Evolutionary conservation across 2,329 filamentous ascomycete species (phyloP), one percentile per base, ranked within the genome.

Genomic region (Colletotrichum destructivum): DNA sequence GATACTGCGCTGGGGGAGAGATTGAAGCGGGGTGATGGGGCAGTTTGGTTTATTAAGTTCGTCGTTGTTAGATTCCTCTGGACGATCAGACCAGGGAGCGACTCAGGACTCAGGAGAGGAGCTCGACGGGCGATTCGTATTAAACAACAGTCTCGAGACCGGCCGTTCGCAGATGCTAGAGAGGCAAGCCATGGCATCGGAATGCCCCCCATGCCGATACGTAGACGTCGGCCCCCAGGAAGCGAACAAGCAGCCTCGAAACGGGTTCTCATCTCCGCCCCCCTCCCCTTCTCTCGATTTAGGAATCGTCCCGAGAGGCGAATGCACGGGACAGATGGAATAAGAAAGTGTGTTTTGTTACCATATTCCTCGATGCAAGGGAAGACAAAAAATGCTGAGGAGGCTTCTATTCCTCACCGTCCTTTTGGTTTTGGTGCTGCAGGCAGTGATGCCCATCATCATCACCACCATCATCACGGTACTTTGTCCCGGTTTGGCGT

Each of bases 231-330:
- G 64, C 67, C 54, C 38, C 26, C 57, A 44, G 51, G 38, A 51
- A 51, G 69, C 52, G 69, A 71, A 54, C 51, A 38, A 56, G 31
- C 56, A 56, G 56, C 56, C 31, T 67, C 68, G 13, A 69, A 69
- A 62, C 38, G 38, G 57, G 64, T 52, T 57, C 12, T 62, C 56
- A 63, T 71, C 64, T 69, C 69, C 69, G 69, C 31, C 15, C 15
- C 21, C 21, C 4, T 46, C 21, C 64, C 56, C 64, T 68, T 68
- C 68, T 59, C 64, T 67, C n/a, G 46, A 62, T 47, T 42, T 51
- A 61, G 35, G 68, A 61, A 68, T 46, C 18, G 26, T 42, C 26
- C 56, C 62, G 63, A 52, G 23, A 21, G 52, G 35, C 35, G 49
- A 35, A 35, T 23, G 49, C 44, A 23, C 61, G 40, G 54, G 57